These are phyloP conservation scores for Hypericum androsaemum DNA, from an alignment of 345 rosid species.

Conservation along the genomic window DNA sequence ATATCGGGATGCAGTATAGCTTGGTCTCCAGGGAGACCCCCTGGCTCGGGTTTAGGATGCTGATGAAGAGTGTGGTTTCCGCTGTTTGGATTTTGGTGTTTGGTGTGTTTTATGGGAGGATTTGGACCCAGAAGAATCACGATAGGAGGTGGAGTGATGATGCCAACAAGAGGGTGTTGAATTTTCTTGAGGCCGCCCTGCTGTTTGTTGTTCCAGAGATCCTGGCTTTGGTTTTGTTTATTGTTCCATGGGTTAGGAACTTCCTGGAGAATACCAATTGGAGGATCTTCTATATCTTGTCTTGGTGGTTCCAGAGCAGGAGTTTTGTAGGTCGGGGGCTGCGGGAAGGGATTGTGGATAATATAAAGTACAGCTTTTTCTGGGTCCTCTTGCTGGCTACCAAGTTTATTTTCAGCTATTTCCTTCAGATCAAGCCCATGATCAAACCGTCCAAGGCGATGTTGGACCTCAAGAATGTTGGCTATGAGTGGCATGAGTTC, in stretches of 20 bases:
- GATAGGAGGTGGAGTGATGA: constrained; percentile 40
- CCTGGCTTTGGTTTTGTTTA: constrained; percentile 63
- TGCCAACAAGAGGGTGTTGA: constrained; percentile 35
- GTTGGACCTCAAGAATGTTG: constrained; percentile 29
- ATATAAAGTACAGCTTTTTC: constrained; percentile 64
- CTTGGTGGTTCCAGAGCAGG: constrained; percentile 82
- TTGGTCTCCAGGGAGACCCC: constrained; percentile 73
- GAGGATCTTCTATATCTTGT: constrained; percentile 45
- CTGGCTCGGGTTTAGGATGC: constrained; percentile 64
- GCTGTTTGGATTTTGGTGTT: constrained; percentile 62
- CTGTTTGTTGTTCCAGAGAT: constrained; percentile 66
- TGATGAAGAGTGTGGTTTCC: constrained; percentile 59
- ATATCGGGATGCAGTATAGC: constrained; percentile 49
- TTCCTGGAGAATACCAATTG: constrained; percentile 83
- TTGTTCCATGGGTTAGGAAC: constrained; percentile 87
- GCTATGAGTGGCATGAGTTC: constrained; percentile 66
- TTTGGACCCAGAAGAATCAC: constrained; percentile 56
- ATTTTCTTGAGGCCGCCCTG: constrained; percentile 54
- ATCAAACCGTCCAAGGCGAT: constrained; percentile 50
- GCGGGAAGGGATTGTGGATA: constrained; percentile 75
- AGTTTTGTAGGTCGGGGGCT: constrained; percentile 75
- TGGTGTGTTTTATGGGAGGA: constrained; percentile 51
- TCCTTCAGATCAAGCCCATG: constrained; percentile 82
- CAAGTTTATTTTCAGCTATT: constrained; percentile 74
- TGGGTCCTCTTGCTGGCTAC: constrained; percentile 78